Evolutionary conservation across 148 eudicot species (phyloP).

Genomic region (Vaccinium darrowii): DNA sequence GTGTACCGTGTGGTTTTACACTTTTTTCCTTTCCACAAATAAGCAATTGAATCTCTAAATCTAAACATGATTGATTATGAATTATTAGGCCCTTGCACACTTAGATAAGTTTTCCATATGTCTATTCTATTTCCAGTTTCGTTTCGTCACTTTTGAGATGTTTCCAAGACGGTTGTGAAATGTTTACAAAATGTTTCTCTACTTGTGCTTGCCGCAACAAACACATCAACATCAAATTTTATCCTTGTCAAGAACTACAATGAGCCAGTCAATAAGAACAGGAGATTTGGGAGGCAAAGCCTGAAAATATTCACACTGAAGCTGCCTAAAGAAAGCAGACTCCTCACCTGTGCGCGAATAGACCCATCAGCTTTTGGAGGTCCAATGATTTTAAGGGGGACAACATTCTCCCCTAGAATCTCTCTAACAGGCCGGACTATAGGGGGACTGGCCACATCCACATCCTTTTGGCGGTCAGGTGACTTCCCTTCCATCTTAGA

Average conservation of each 20-base stretch:
- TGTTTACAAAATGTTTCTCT: not conserved
- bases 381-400: conserved; percentile 77
- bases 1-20: not conserved
- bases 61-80: not conserved
- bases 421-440: conserved; percentile 80
- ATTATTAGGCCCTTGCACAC: not conserved
- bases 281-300: not conserved
- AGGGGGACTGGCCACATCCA: conserved; percentile 62
- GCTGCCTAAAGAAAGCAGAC: conserved; percentile 3
- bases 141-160: not conserved
- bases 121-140: not conserved
- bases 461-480: conserved; percentile 67
- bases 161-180: not conserved
- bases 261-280: not conserved
- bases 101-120: not conserved
- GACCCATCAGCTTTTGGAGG: conserved; percentile 79
- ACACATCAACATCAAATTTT: not conserved
- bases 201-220: not conserved
- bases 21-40: not conserved
- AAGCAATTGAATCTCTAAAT: not conserved
- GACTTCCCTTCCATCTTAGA: conserved; percentile 62
- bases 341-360: conserved; percentile 55
- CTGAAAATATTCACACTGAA: not conserved
- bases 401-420: conserved; percentile 74
- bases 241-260: not conserved